Base-by-base conservation (phyloP, 345 rosid species). In the Clausena lansium region DNA sequence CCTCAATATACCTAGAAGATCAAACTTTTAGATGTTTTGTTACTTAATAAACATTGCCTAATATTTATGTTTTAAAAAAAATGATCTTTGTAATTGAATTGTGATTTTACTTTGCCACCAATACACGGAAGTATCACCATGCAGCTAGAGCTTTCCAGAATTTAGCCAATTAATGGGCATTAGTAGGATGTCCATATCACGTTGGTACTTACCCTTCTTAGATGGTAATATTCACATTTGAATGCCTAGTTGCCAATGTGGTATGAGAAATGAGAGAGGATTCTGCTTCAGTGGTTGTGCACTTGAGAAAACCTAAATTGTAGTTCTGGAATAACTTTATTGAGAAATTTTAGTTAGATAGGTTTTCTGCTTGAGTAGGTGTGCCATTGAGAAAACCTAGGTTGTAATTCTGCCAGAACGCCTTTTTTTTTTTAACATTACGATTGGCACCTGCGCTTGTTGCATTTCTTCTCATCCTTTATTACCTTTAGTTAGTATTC, bases 321-420 rank as follows among this genome's bases (percentile, higher is more conserved):
- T 28, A 5, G 36, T 62, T 14, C 36, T 30, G 5, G 36, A 32
- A 62, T 7, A 62, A 33, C 17, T 15, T 30, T 33, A 28, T 15
- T 14, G 36, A 30, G 67, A 62, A 28, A 62, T 30, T 33, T 2
- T 62, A 33, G 7, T 24, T 52, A 41, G 25, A 9, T 7, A 10
- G 25, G 15, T n/a, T 47, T 55, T 64, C 33, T 80, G 58, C 28
- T 71, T 65, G n/a, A 27, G 63, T 52, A 33, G 61, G 67, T 66
- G 33, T 76, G 27, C 50, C 33, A 14, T 7, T 52, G n/a, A 63
- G 24, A 67, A 67, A 52, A 47, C 64, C 41, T 75, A 22, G 35
- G 67, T 65, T 35, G 32, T 28, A 28, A 8, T 22, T 71, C 22
- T 69, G 50, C 33, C 38, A 35, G 58, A 22, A 59, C 22, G 0